Percentiles rank a stretch among this genome's conserved stretches.
Evolutionary conservation across 2,329 filamentous ascomycete genomes (phyloP).

Genomic region (Xylaria arbuscula): DNA sequence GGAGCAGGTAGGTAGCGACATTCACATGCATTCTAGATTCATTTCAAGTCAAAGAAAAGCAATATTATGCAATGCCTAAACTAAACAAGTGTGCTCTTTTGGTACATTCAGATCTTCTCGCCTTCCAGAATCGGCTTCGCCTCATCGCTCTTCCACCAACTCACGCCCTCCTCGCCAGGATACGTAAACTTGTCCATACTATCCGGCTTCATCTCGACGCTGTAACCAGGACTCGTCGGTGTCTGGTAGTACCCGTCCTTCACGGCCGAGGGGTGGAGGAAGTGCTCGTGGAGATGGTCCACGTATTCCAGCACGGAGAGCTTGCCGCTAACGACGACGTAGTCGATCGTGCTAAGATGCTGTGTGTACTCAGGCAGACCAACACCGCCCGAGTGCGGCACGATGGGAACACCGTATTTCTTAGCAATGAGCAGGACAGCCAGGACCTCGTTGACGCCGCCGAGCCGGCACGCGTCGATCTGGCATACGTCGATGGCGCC

Average conservation of each 20-base stretch:
- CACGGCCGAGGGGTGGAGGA: slow-evolving; percentile 82
- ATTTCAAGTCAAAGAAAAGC: not conserved
- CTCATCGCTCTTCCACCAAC: slow-evolving; percentile 87
- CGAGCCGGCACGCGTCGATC: slow-evolving; percentile 89
- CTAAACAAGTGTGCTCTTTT: slow-evolving; percentile 13
- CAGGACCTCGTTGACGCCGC: slow-evolving; percentile 90
- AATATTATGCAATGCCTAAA: not conserved
- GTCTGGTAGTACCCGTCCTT: slow-evolving; percentile 90
- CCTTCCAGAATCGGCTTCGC: slow-evolving; percentile 79
- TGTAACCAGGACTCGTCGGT: slow-evolving; percentile 84
- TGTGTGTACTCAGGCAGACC: slow-evolving; percentile 94
- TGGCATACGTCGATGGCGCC: slow-evolving; percentile 90
- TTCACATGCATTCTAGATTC: not conserved
- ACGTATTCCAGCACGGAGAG: slow-evolving; percentile 89
- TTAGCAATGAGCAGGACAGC: slow-evolving; percentile 89
- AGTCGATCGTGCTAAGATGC: slow-evolving; percentile 92
- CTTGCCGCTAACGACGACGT: slow-evolving; percentile 86
- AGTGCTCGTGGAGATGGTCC: slow-evolving; percentile 94
- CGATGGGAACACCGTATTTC: slow-evolving; percentile 82
- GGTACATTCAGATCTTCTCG: slow-evolving; percentile 59
- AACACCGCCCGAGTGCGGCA: slow-evolving; percentile 90
- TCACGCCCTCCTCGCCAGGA: slow-evolving; percentile 79
- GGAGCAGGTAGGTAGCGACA: not conserved
- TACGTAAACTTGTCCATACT: slow-evolving; percentile 85
- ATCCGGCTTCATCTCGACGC: slow-evolving; percentile 90